Conservation (phyloP, 441 rosid genomes). For the Croton laevigatus region DNA sequence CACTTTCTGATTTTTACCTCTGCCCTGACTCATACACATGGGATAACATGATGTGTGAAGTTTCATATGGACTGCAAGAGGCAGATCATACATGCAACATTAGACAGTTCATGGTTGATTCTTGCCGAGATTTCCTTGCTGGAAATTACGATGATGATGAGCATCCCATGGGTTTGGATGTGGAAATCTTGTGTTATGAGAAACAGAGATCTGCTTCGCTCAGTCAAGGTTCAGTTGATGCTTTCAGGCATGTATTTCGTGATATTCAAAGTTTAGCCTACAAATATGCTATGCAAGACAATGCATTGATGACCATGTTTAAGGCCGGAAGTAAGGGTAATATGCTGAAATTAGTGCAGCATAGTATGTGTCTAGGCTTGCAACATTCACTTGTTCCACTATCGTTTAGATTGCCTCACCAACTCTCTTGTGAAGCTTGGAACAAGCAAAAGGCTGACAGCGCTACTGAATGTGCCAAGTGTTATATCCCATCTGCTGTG, state of each 20-base stretch:
- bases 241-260: constrained; percentile 72
- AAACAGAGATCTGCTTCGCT: constrained; percentile 79
- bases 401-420: constrained; percentile 72
- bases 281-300: constrained; percentile 58
- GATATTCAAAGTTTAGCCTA: constrained; percentile 74
- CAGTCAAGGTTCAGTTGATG: constrained; percentile 73
- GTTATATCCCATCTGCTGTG: constrained; percentile 76
- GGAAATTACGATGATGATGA: constrained; percentile 41
- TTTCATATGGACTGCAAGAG: constrained; percentile 63
- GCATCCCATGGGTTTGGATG: constrained; percentile 37
- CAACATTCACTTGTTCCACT: constrained; percentile 81
- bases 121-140: constrained; percentile 56
- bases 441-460: constrained; percentile 46
- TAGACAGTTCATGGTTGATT: constrained; percentile 72
- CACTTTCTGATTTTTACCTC: constrained; percentile 73
- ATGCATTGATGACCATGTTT: constrained; percentile 74
- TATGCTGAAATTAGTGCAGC: constrained; percentile 76
- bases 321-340: constrained; percentile 98
- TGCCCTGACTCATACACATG: constrained; percentile 49
- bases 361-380: constrained; percentile 87
- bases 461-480: constrained; percentile 38
- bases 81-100: constrained; percentile 59
- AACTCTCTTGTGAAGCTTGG: constrained; percentile 75
- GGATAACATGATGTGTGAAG: constrained; percentile 65
- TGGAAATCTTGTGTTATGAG: constrained; percentile 46